Conservation (phyloP, 768 basidiomycete genomes). For the Rhodotorula diobovata region DNA sequence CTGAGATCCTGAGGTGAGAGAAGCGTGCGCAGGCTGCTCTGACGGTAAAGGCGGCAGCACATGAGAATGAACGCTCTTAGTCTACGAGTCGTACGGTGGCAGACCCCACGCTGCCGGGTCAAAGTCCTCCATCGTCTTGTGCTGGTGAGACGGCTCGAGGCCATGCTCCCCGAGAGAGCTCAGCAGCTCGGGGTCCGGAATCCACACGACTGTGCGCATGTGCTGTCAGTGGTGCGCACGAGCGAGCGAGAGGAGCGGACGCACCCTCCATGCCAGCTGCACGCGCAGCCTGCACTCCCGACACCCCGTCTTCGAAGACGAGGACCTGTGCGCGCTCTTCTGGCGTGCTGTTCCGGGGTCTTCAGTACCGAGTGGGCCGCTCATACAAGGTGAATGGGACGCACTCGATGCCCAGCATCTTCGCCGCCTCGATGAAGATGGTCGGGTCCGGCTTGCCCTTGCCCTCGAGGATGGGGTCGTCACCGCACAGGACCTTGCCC, state of each 20-base stretch:
- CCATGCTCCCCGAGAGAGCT: constrained; percentile 56
- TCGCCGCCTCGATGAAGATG: constrained; percentile 71
- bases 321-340: constrained; percentile 61
- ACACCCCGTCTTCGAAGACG: constrained; percentile 76
- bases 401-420: constrained; percentile 51
- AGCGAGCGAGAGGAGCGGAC: constrained; percentile 31
- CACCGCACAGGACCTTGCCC: constrained; percentile 64
- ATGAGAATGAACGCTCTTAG: neutral
- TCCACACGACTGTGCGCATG: constrained; percentile 74
- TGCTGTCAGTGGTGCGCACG: neutral
- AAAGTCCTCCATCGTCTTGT: constrained; percentile 62
- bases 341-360: neutral
- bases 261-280: constrained; percentile 80
- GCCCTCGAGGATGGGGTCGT: constrained; percentile 53
- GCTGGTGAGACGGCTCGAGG: constrained; percentile 45
- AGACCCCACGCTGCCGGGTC: constrained; percentile 78
- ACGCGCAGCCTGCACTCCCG: constrained; percentile 73
- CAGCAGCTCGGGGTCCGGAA: constrained; percentile 69
- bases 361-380: neutral
- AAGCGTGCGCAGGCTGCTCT: too few species aligned
- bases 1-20: too few species aligned
- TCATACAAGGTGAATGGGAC: neutral
- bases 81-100: constrained; percentile 57
- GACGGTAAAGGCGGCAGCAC: too few species aligned
- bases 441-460: constrained; percentile 76